A percentile compares a stretch with the other conserved stretches of the same genome.
These are phyloP conservation scores for Paracamarosporium sp. DNA, from an alignment of 2,329 filamentous ascomycete genomes.

Conservation along the genomic window DNA sequence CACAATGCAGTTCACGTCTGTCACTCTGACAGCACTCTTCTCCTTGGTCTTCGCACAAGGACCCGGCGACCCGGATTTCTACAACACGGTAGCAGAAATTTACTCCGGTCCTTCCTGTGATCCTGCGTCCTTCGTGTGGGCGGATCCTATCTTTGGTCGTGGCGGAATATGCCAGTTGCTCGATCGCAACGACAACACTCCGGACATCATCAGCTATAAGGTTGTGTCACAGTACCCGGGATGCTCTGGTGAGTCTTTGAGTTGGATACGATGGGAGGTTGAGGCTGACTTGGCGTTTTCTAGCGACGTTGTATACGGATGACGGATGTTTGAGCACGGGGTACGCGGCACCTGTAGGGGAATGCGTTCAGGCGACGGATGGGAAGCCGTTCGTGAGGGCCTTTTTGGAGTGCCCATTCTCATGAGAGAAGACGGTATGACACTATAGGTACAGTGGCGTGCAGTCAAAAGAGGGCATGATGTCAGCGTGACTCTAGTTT, in stretches of 20 bases:
- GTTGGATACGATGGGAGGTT: not conserved
- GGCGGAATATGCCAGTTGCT: slow-evolving; percentile 18
- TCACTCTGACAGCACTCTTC: not conserved
- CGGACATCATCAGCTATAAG: slow-evolving; percentile 20
- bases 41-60: slow-evolving; percentile 9
- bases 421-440: not conserved
- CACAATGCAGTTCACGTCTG: not conserved
- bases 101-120: slow-evolving; percentile 13
- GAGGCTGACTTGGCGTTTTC: not conserved
- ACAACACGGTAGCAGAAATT: slow-evolving; percentile 22
- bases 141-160: slow-evolving; percentile 17
- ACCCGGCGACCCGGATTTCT: slow-evolving; percentile 16
- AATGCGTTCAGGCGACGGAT: slow-evolving; percentile 11
- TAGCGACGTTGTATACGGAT: slow-evolving; percentile 17
- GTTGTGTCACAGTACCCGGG: slow-evolving; percentile 12
- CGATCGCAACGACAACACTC: slow-evolving; percentile 20
- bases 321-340: slow-evolving; percentile 15
- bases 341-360: slow-evolving; percentile 12
- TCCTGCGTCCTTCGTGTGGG: slow-evolving; percentile 11
- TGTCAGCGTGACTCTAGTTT: no score
- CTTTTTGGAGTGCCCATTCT: slow-evolving; percentile 19
- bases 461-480: no score
- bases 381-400: slow-evolving; percentile 14
- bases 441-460: no score
- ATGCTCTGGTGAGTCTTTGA: slow-evolving; percentile 11